Base-by-base conservation (phyloP, 208 protist genomes). In the Crithidia fasciculata region DNA sequence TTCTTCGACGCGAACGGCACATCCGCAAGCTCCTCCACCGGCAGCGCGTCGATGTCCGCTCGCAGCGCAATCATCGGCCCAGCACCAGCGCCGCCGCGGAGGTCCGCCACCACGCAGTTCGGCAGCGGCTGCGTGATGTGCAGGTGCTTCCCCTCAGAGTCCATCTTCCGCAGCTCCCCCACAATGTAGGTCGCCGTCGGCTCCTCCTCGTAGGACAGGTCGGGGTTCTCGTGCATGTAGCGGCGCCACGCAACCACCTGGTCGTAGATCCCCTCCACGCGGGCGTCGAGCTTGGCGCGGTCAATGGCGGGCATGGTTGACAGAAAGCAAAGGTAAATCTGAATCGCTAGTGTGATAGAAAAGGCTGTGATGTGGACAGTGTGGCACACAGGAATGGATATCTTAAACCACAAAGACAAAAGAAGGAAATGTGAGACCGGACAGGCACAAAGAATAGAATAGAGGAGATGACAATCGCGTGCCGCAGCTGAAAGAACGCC, bases 11-110 rank as follows among this genome's bases (percentile, higher is more conserved):
- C 77, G 70, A 91, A 91, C 12, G 76, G 73, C 72, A 84, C 83
- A 28, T 80, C 81, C 54, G 69, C 66, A 55, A 82, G 72, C 73
- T 91, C 86, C 59, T 85, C 72, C n/a, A 91, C 62, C 37, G 86
- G 86, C 57, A 91, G 83, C 41, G 86, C 86, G 64, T 91, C 86
- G 66, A 85, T 84, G 81, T 91, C 86, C 41, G 86, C 82, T 36
- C 86, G 82, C 74, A 91, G 75, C 49, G 83, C 80, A 36, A 85
- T 82, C 40, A 76, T 76, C 55, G 71, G 72, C 55, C 85, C 81
- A 6, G 64, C 71, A 8, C 84, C 85, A 9, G 61, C 78, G 15
- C 76, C 78, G 37, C 85, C 85, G 54, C 59, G 70, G 54, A 89
- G 69, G 69, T 89, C 85, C 8, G 85, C 81, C 44, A 87, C 63